Conservation (phyloP, 2,329 filamentous ascomycete species). For the Fusarium sp. region DNA sequence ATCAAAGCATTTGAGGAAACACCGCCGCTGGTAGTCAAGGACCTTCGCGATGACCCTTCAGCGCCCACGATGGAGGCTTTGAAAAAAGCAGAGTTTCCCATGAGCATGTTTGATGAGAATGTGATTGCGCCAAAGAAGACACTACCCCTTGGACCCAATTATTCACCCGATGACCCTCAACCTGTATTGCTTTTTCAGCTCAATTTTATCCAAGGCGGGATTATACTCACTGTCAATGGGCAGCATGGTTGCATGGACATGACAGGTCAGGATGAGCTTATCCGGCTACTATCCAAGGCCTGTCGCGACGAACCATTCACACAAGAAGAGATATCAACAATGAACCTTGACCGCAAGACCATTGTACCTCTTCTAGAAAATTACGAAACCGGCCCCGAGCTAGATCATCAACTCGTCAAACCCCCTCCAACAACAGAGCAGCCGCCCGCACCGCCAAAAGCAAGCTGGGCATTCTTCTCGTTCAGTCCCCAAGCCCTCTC, state of each 20-base stretch:
- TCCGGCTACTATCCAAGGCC: conserved; percentile 62
- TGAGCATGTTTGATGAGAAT: conserved; percentile 62
- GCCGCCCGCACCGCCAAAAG: conserved; percentile 43
- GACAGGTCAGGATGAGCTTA: conserved; percentile 60
- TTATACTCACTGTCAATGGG: conserved; percentile 62
- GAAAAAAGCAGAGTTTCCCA: conserved; percentile 56
- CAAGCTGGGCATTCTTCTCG: conserved; percentile 60
- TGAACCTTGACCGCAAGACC: conserved; percentile 56
- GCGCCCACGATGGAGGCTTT: conserved; percentile 56
- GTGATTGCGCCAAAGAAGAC: conserved; percentile 57
- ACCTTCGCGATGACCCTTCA: conserved; percentile 53
- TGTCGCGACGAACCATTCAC: conserved; percentile 61
- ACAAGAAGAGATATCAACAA: conserved; percentile 55
- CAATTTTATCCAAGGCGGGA: conserved; percentile 61
- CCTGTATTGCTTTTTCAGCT: conserved; percentile 62
- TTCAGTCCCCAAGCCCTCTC: conserved; percentile 55
- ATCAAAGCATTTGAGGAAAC: conserved; percentile 53
- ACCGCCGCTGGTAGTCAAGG: conserved; percentile 56
- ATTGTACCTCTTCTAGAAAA: conserved; percentile 57
- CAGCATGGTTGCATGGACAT: conserved; percentile 66
- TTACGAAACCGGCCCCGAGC: conserved; percentile 52
- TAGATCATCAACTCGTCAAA: conserved; percentile 52
- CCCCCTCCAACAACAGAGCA: conserved; percentile 22
- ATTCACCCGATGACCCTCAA: conserved; percentile 34
- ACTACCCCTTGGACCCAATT: conserved; percentile 48